These are phyloP conservation scores for Kurtzmaniella fragi DNA, from an alignment of 805 yeast genomes.

Conservation along the genomic window DNA sequence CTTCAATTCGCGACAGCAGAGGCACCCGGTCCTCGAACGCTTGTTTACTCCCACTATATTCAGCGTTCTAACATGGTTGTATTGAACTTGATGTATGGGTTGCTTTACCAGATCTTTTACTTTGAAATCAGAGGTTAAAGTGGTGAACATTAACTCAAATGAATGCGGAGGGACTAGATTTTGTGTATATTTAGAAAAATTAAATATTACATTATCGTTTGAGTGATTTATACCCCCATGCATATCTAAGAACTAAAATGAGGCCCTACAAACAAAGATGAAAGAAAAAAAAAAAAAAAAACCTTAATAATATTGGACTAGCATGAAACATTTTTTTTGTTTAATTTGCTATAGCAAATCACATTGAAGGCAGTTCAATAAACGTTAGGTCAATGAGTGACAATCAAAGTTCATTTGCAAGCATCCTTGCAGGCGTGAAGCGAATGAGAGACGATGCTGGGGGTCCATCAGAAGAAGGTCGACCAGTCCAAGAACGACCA, in stretches of 20 bases:
- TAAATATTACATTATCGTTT: too few species aligned
- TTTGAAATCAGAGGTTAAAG: too few species aligned
- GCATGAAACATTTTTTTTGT: background rate
- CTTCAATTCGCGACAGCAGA: constrained; percentile 14
- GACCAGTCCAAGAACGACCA: background rate
- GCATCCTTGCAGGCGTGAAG: constrained; percentile 66
- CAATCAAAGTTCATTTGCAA: constrained; percentile 57
- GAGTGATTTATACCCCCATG: too few species aligned
- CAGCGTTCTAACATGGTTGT: background rate
- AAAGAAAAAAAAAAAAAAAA: background rate
- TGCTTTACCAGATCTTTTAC: background rate
- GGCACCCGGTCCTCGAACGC: constrained; percentile 17
- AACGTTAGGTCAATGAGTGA: too few species aligned
- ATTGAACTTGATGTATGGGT: background rate
- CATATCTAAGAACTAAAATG: too few species aligned
- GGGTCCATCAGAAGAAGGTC: constrained; percentile 2
- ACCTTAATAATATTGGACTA: background rate
- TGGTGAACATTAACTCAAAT: too few species aligned
- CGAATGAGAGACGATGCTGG: constrained; percentile 47
- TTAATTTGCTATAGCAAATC: background rate
- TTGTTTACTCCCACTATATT: constrained; percentile 2
- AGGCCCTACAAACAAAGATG: too few species aligned
- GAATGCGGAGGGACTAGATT: too few species aligned
- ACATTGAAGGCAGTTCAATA: background rate
- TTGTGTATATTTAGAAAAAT: too few species aligned